A percentile compares a stretch with the other conserved stretches of the same genome.
phyloP scores from a whole-genome alignment of 352 stramenopile species.

The Aphanomyces invadans region DNA sequence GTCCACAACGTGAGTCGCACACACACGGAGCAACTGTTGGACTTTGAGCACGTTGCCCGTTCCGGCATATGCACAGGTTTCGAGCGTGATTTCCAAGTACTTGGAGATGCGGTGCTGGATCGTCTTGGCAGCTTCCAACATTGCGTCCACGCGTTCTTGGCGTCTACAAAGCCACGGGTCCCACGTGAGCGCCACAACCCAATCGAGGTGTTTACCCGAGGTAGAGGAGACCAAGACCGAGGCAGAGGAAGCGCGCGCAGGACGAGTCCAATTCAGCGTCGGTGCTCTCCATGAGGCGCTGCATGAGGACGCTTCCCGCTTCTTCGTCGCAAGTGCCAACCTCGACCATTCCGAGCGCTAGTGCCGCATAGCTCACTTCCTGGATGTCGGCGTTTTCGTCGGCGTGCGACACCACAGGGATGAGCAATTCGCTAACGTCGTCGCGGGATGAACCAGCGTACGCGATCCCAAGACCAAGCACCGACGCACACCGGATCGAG shows the following conservation, averaged over 20 bases:
- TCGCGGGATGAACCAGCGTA: slow-evolving; percentile 95
- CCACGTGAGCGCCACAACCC: not conserved
- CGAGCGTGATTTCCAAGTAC: slow-evolving; percentile 94
- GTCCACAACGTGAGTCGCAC: slow-evolving; percentile 93
- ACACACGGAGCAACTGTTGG: slow-evolving; percentile 96
- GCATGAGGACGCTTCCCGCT: slow-evolving; percentile 93
- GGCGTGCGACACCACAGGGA: slow-evolving; percentile 88
- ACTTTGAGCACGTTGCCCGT: slow-evolving; percentile 99
- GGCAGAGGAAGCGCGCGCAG: slow-evolving; percentile 92
- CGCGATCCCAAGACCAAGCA: slow-evolving; percentile 95
- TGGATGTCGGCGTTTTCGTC: slow-evolving; percentile 90
- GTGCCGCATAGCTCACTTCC: slow-evolving; percentile 87
- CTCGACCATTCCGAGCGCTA: slow-evolving; percentile 97
- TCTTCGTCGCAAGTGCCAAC: slow-evolving; percentile 97
- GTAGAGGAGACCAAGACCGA: slow-evolving; percentile 97
- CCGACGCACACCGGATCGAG: slow-evolving; percentile 91
- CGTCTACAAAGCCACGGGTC: slow-evolving; percentile 38
- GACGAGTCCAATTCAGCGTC: slow-evolving; percentile 96
- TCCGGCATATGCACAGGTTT: slow-evolving; percentile 97
- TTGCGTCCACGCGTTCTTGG: slow-evolving; percentile 95
- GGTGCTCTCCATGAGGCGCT: slow-evolving; percentile 97
- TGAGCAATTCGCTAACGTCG: slow-evolving; percentile 95
- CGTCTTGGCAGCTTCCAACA: slow-evolving; percentile 97
- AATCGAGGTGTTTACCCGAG: slow-evolving; percentile 73
- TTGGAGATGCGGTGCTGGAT: slow-evolving; percentile 97